phyloP scores from a whole-genome alignment of 495 filamentous ascomycete genomes.

The Annulohypoxylon bovei region DNA sequence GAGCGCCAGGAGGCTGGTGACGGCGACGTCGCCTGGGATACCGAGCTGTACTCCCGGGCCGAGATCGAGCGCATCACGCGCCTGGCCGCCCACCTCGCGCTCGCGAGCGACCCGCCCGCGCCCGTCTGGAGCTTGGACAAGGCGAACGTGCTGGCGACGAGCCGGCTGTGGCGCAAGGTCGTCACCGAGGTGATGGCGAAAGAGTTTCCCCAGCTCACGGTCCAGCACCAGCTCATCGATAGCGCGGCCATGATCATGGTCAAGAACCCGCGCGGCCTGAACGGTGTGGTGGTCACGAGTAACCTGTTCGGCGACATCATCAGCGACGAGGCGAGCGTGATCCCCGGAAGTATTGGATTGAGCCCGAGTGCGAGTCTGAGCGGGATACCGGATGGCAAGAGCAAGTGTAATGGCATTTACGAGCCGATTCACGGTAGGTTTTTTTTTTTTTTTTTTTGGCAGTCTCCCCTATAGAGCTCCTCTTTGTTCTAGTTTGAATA shows the following conservation, averaged over 20 bases:
- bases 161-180: slow-evolving; percentile 87
- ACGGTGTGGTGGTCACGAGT: slow-evolving; percentile 92
- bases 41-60: slow-evolving; percentile 84
- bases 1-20: slow-evolving; percentile 87
- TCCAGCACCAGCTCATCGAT: slow-evolving; percentile 94
- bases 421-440: slow-evolving; percentile 95
- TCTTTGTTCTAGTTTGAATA: neutral
- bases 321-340: slow-evolving; percentile 94
- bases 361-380: slow-evolving; percentile 89
- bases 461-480: no score
- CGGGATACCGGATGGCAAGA: slow-evolving; percentile 83
- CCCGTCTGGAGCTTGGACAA: slow-evolving; percentile 94
- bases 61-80: slow-evolving; percentile 93
- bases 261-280: slow-evolving; percentile 89
- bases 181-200: slow-evolving; percentile 81
- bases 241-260: slow-evolving; percentile 97
- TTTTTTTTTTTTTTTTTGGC: neutral
- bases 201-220: slow-evolving; percentile 88
- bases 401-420: slow-evolving; percentile 85
- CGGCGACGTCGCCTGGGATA: slow-evolving; percentile 83
- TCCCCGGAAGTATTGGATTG: slow-evolving; percentile 89
- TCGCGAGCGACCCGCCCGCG: slow-evolving; percentile 79
- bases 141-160: slow-evolving; percentile 95
- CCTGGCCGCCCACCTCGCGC: slow-evolving; percentile 82
- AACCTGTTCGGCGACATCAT: slow-evolving; percentile 99